Conservation (phyloP, 2,329 filamentous ascomycete species). For the Curvularia eragrostidis region DNA sequence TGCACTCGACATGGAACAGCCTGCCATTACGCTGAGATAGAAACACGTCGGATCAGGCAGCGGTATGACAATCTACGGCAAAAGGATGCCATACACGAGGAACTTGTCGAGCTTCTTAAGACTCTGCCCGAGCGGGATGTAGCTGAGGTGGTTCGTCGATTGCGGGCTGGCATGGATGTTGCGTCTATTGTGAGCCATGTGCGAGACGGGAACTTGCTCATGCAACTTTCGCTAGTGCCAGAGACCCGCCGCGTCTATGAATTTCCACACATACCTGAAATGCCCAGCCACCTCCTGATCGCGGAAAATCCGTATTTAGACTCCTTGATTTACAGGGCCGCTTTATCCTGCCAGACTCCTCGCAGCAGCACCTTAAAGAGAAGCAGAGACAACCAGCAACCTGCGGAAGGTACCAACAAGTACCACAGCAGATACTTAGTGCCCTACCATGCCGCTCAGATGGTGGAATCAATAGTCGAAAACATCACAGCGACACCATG, state of each 20-base stretch:
- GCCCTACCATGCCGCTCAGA: neutral
- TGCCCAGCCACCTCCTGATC: neutral
- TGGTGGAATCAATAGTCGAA: neutral
- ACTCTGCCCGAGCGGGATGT: neutral
- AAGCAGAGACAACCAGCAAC: too few species aligned
- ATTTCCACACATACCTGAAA: neutral
- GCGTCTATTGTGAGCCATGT: neutral
- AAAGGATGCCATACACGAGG: neutral
- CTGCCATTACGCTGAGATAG: neutral
- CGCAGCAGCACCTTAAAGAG: too few species aligned
- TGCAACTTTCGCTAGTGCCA: too few species aligned
- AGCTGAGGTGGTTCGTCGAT: neutral
- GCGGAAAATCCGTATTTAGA: neutral
- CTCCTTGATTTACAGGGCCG: neutral
- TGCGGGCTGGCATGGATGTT: neutral
- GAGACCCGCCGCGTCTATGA: neutral
- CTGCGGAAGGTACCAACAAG: too few species aligned
- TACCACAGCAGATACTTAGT: neutral
- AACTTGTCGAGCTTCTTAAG: neutral
- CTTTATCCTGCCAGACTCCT: too few species aligned
- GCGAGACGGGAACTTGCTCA: neutral
- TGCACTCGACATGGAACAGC: neutral
- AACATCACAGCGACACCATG: neutral
- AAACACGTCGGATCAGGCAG: neutral
- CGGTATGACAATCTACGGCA: neutral